Base-by-base conservation (phyloP, 2,329 filamentous ascomycete genomes). In the Rhytidhysteron rufulum region DNA sequence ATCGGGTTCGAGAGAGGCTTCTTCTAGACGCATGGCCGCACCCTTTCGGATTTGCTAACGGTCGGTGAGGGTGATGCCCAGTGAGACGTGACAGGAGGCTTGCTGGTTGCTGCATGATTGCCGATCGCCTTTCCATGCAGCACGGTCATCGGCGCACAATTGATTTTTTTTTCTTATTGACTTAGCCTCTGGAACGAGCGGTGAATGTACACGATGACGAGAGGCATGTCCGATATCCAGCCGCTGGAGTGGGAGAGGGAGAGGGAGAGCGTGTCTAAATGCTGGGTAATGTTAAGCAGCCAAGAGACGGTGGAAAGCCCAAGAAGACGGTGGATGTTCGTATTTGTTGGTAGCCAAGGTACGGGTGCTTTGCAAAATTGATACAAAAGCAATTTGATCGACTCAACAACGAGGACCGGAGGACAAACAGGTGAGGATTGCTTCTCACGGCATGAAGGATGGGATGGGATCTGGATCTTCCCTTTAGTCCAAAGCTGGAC, bases 51-150 rank as follows among this genome's bases (percentile, higher is more conserved):
- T 20, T n/a, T 8, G 22, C 13, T 19, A 19, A n/a, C n/a, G 18
- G 34, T 37, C 34, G 34, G 22, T 37, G 35, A 30, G 35, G 9
- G 24, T 29, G 24, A 15, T n/a, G 22, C 8, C 7, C 24, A 17
- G 15, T 16, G 24, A 37, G 22, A 30, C 19, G 24, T 16, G 34
- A n/a, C 19, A 36, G 34, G 24, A 24, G 19, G n/a, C n/a, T n/a
- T n/a, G 24, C 24, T 8, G 24, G 24, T 27, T 7, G 35, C 35
- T 37, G 35, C 35, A 37, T 29, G 35, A n/a, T 30, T 37, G 35
- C 35, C 35, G 35, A 37, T 22, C 35, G 35, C 33, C 35, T 37
- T 30, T 30, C n/a, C n/a, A 37, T 37, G 35, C 35, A 37, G 35
- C 20, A 11, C 11, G 16, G 18, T 13, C 16, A 37, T 37, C 34